A percentile compares a stretch with the other conserved stretches of the same genome.
phyloP scores from a whole-genome alignment of 306 rosid species.

The Lotus japonicus region DNA sequence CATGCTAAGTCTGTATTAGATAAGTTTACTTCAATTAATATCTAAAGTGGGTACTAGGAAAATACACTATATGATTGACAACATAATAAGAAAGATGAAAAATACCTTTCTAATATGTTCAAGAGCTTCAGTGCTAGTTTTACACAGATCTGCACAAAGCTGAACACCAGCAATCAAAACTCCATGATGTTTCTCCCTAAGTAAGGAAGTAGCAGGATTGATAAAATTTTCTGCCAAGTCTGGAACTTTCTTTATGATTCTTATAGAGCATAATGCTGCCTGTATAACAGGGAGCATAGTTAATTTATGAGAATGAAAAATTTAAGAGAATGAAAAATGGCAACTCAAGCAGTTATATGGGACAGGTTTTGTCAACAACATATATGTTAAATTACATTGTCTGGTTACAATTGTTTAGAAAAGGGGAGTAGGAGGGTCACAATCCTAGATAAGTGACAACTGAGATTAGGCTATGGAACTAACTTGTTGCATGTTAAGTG shows the following conservation, averaged over 20 bases:
- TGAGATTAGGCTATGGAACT: neutral
- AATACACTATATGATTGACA: neutral
- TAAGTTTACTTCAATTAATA: conserved; percentile 16
- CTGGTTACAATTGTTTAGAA: neutral
- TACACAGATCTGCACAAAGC: conserved; percentile 94
- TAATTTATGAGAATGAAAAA: neutral
- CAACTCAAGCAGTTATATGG: conserved; percentile 12
- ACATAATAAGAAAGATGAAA: conserved; percentile 6
- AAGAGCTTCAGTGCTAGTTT: conserved; percentile 80
- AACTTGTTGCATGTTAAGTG: conserved; percentile 14
- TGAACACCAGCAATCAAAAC: conserved; percentile 95
- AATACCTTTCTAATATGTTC: conserved; percentile 80
- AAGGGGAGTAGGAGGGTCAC: conserved; percentile 10
- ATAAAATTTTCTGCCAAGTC: conserved; percentile 94
- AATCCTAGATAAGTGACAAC: conserved; percentile 19
- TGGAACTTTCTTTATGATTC: conserved; percentile 96
- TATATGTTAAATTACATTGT: conserved; percentile 18
- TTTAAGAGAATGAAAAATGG: conserved; percentile 9
- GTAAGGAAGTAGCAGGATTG: conserved; percentile 81
- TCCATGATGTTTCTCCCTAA: conserved; percentile 96
- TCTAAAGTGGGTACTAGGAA: conserved; percentile 5
- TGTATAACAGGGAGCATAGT: conserved; percentile 13
- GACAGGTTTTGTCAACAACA: conserved; percentile 1
- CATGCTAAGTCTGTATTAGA: conserved; percentile 2
- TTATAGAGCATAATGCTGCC: conserved; percentile 96